These are phyloP conservation scores for Neurospora africana DNA, from an alignment of 495 filamentous ascomycete species.

Conservation along the genomic window DNA sequence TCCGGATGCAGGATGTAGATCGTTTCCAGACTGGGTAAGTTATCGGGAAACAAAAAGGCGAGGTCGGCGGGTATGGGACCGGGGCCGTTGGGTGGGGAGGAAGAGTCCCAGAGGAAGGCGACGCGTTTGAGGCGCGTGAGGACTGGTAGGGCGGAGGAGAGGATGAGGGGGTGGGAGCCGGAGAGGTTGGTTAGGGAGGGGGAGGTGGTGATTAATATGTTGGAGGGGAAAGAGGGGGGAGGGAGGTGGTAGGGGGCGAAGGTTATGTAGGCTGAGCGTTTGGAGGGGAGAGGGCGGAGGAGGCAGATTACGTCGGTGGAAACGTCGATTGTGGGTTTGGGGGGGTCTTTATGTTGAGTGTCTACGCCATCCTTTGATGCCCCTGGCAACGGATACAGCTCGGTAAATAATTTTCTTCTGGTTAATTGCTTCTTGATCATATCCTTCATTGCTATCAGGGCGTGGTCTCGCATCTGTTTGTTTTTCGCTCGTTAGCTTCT, in stretches of 20 bases:
- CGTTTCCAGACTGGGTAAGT: not conserved
- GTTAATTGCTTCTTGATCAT: not conserved
- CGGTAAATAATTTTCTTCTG: not conserved
- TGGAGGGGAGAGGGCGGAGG: not conserved
- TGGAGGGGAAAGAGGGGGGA: not conserved
- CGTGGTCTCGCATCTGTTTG: not conserved
- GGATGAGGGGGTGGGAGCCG: not conserved
- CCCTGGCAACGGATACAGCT: not conserved
- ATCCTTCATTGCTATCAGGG: not conserved
- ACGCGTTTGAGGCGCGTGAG: not conserved
- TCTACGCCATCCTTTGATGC: not conserved
- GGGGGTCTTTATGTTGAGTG: not conserved
- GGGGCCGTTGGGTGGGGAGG: not conserved
- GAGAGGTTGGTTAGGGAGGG: not conserved
- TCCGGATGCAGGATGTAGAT: not conserved
- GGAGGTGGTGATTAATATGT: not conserved
- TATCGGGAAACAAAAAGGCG: not conserved
- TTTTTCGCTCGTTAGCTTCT: not conserved
- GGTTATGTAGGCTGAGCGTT: not conserved
- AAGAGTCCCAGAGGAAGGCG: not conserved
- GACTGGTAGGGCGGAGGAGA: not conserved
- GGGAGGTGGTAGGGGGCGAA: not conserved
- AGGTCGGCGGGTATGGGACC: not conserved
- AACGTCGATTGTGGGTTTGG: not conserved
- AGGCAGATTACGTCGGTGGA: not conserved